Evolutionary conservation across 2,329 filamentous ascomycete genomes (phyloP).

Genomic region (Pseudogymnoascus sp.): DNA sequence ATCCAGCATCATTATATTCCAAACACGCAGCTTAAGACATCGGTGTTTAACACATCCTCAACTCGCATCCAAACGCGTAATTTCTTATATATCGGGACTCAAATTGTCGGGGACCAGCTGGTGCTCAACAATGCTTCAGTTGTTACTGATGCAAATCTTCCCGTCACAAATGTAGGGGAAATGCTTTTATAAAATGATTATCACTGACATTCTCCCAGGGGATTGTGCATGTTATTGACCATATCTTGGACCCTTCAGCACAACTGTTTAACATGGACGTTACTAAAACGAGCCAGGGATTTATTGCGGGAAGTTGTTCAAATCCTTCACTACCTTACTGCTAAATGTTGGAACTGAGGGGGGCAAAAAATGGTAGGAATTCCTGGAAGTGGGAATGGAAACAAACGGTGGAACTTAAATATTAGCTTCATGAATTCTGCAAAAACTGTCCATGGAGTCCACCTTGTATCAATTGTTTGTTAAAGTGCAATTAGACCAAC

Average conservation of each 20-base stretch:
- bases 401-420: not conserved
- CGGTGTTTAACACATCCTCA: constrained; percentile 19
- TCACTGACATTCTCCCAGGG: constrained; percentile 14
- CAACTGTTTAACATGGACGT: constrained; percentile 23
- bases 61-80: constrained; percentile 22
- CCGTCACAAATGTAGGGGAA: constrained; percentile 18
- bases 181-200: not conserved
- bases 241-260: constrained; percentile 21
- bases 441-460: not conserved
- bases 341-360: constrained; percentile 11
- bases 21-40: constrained; percentile 18
- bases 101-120: constrained; percentile 15
- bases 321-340: constrained; percentile 23
- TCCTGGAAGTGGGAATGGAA: not conserved
- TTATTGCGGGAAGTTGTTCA: constrained; percentile 24
- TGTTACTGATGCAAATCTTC: constrained; percentile 13
- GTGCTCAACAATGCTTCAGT: constrained; percentile 21
- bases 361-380: not conserved
- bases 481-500: not conserved
- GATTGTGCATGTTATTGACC: constrained; percentile 22
- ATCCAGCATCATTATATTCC: constrained; percentile 21
- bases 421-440: not conserved
- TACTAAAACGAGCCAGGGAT: constrained; percentile 19
- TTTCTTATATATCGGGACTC: constrained; percentile 22
- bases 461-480: not conserved